These are phyloP conservation scores for Syncephalastrum monosporum DNA, from an alignment of 371 early-diverging fungal genomes.

Conservation along the genomic window DNA sequence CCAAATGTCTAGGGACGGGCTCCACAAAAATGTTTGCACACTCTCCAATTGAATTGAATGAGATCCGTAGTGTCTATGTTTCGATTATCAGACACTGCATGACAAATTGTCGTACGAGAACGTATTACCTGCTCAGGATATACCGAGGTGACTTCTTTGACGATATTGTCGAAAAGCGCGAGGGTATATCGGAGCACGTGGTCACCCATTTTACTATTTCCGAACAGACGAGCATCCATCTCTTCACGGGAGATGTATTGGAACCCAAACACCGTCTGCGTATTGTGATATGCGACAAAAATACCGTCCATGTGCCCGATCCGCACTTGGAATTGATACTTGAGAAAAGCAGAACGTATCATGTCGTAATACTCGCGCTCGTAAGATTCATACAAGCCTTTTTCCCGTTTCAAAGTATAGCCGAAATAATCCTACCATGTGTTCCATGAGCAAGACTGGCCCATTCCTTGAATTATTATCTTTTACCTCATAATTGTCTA, in stretches of 20 bases:
- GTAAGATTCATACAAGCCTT: slow-evolving; percentile 78
- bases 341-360: slow-evolving; percentile 84
- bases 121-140: slow-evolving; percentile 56
- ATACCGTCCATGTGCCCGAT: slow-evolving; percentile 98
- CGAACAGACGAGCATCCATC: slow-evolving; percentile 86
- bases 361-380: slow-evolving; percentile 96
- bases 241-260: slow-evolving; percentile 87
- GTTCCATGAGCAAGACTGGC: background rate
- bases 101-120: background rate
- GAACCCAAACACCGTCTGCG: slow-evolving; percentile 89
- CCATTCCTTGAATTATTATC: slow-evolving; percentile 13
- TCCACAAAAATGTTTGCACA: slow-evolving; percentile 47
- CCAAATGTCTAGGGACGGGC: slow-evolving; percentile 15
- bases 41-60: slow-evolving; percentile 38
- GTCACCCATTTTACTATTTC: slow-evolving; percentile 70
- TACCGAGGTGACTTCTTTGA: slow-evolving; percentile 62
- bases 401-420: slow-evolving; percentile 54
- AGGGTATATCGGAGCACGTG: slow-evolving; percentile 67
- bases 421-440: slow-evolving; percentile 45
- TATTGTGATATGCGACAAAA: slow-evolving; percentile 93
- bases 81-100: slow-evolving; percentile 4
- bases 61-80: slow-evolving; percentile 34
- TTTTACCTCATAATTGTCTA: slow-evolving; percentile 64
- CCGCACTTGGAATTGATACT: slow-evolving; percentile 91
- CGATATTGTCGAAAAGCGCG: slow-evolving; percentile 58